Evolutionary conservation across 1,284 basidiomycete species (phyloP), one percentile per base, ranked within the genome.

Genomic region (Ganoderma resinaceum): DNA sequence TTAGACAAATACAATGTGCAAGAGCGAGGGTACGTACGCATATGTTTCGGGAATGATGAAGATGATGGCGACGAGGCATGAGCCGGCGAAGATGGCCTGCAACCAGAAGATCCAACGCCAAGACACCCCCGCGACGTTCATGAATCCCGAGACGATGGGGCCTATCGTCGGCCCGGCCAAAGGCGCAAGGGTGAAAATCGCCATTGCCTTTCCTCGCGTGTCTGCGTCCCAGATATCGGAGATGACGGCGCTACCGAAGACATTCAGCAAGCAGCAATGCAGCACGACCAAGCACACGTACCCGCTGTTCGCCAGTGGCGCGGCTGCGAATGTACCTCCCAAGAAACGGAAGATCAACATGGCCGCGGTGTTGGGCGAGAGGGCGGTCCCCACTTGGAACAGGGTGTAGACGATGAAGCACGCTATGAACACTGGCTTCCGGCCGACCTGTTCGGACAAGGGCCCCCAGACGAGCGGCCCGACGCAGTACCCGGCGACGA

Each of bases 101-200:
- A 93, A 83, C 91, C 92, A 95, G 81, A 90, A 95, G 14, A 91
- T 75, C 92, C 91, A 94, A 55, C 90, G 83, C 89, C 90, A 95
- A 6, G 85, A 85, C 0, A 85, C 81, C 43, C 85, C 82, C 8
- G 78, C 75, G 23, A 84, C 80, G 12, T 80, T 78, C 63, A 89
- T 82, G 73, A 84, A 85, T 12, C 93, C 90, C 53, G 86, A 86
- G 14, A 92, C 86, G 46, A 89, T 87, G 0, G 93, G 93, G 0
- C 90, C 92, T 31, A 89, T 70, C 0, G 84, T 82, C 3, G 89
- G 89, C n/a, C 92, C 92, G 6, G 91, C 91, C 74, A 95, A 95
- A 0, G 94, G 94, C 4, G 92, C 91, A 7, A 79, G 75, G 9
- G 80, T 78, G 72, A 81, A 81, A 38, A 79, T 64, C 0, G 78